Percentiles rank a stretch among this genome's conserved stretches.
Conservation (phyloP, 2,329 filamentous ascomycete species). For the Aureobasidium sp. region DNA sequence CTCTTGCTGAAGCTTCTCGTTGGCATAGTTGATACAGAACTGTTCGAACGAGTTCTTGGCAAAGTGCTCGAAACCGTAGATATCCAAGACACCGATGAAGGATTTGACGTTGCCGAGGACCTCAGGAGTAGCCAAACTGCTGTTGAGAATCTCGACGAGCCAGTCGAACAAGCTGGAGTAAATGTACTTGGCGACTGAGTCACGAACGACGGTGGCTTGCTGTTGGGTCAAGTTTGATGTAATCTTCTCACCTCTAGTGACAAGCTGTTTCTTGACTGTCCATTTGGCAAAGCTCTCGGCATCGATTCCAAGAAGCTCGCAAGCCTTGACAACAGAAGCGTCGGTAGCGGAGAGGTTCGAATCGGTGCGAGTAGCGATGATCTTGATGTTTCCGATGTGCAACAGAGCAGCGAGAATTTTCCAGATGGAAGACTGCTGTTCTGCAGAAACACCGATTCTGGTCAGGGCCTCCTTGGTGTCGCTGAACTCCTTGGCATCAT, state of each 20-base stretch:
- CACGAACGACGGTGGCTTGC: constrained; percentile 86
- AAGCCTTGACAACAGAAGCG: constrained; percentile 72
- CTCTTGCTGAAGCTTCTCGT: constrained; percentile 97
- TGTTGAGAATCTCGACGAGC: constrained; percentile 96
- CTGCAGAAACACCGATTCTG: constrained; percentile 72
- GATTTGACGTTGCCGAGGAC: constrained; percentile 73
- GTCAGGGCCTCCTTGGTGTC: constrained; percentile 78
- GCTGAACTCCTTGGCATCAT: constrained; percentile 89
- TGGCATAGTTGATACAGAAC: constrained; percentile 99
- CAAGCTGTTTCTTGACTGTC: constrained; percentile 98
- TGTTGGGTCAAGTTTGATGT: constrained; percentile 90
- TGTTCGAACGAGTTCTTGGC: constrained; percentile 99
- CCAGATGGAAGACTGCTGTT: constrained; percentile 79
- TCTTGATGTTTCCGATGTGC: constrained; percentile 95
- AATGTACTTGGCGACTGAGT: constrained; percentile 97
- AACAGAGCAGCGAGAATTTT: constrained; percentile 80
- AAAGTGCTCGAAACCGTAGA: constrained; percentile 98
- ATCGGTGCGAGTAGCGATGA: constrained; percentile 80
- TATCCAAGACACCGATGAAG: constrained; percentile 98
- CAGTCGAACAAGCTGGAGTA: constrained; percentile 98
- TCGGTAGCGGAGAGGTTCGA: constrained; percentile 75
- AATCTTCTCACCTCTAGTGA: constrained; percentile 95
- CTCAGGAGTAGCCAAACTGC: constrained; percentile 78
- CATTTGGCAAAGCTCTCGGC: constrained; percentile 83
- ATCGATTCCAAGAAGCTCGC: constrained; percentile 79